phyloP scores from a whole-genome alignment of 176 grass and related monocot genomes.

The Puya raimondii region DNA sequence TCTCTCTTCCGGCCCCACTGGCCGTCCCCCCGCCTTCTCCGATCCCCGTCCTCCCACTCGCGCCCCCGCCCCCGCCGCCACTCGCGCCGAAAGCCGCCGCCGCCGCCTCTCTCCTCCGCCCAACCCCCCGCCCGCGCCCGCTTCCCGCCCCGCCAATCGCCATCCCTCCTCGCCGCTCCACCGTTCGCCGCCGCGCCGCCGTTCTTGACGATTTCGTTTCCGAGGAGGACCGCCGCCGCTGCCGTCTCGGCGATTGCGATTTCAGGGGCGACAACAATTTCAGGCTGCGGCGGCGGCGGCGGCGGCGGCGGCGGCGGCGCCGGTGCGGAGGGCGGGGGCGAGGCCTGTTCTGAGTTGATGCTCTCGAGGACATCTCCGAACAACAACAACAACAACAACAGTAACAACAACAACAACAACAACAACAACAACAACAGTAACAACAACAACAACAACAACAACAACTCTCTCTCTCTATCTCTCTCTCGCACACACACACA shows the following conservation, averaged over 20 bases:
- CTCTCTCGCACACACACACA: not conserved
- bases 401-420: not conserved
- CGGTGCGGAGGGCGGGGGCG: not conserved
- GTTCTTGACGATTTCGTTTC: not conserved
- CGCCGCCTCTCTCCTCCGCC: conserved; percentile 10
- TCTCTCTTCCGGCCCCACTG: conserved; percentile 56
- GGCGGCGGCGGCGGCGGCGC: not conserved
- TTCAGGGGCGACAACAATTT: not conserved
- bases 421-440: not conserved
- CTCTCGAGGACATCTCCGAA: conserved; percentile 55
- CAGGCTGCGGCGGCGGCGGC: not conserved
- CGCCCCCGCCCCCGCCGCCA: conserved; percentile 14
- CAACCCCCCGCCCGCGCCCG: conserved; percentile 8
- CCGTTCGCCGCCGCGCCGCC: conserved; percentile 2
- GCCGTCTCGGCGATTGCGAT: not conserved
- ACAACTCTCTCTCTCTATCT: conserved; percentile 48
- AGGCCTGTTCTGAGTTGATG: conserved; percentile 53
- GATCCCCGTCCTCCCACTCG: conserved; percentile 53
- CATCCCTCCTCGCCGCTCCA: conserved; percentile 20
- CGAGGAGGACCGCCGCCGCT: not conserved
- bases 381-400: conserved; percentile 17
- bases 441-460: conserved; percentile 3
- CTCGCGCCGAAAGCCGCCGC: conserved; percentile 3
- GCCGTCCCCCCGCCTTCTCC: conserved; percentile 48
- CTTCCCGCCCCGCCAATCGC: conserved; percentile 9